These are phyloP conservation scores for Exophiala calicioides DNA, from an alignment of 2,329 filamentous ascomycete genomes.

Conservation along the genomic window DNA sequence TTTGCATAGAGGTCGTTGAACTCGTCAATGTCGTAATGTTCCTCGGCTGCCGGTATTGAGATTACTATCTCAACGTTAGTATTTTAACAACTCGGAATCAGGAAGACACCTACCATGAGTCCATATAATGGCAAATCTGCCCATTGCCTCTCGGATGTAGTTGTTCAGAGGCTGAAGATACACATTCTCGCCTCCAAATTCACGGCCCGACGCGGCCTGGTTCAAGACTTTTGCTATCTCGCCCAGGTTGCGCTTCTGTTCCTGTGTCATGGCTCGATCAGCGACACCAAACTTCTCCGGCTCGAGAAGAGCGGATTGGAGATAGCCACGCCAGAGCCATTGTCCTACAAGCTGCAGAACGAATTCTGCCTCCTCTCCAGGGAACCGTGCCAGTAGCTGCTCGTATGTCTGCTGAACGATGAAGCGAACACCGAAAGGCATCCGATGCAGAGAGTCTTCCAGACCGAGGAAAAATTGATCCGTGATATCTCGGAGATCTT, in stretches of 20 bases:
- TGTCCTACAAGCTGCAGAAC: constrained; percentile 81
- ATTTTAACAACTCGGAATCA: not conserved
- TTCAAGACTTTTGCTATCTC: constrained; percentile 90
- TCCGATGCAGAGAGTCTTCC: constrained; percentile 79
- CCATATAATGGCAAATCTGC: constrained; percentile 74
- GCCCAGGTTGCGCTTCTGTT: constrained; percentile 87
- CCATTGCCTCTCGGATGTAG: constrained; percentile 82
- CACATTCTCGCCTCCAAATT: constrained; percentile 92
- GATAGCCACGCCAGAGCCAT: constrained; percentile 93
- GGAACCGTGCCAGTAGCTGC: constrained; percentile 73
- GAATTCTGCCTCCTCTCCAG: constrained; percentile 72
- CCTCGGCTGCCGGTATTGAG: constrained; percentile 80
- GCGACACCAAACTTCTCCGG: constrained; percentile 93
- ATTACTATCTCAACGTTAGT: constrained; percentile 61
- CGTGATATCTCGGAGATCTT: constrained; percentile 90
- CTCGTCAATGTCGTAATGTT: constrained; percentile 96
- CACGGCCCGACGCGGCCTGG: constrained; percentile 82
- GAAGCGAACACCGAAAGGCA: constrained; percentile 92
- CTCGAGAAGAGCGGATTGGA: constrained; percentile 83
- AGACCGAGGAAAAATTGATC: constrained; percentile 83
- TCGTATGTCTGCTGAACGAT: constrained; percentile 85
- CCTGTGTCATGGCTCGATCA: constrained; percentile 81
- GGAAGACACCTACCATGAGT: constrained; percentile 55
- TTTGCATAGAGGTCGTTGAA: constrained; percentile 97
- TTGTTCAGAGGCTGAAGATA: constrained; percentile 94